Evolutionary conservation across 371 early-diverging fungal species (phyloP), one percentile per base, ranked within the genome.

Genomic region (Apophysomyces trapeziformis): DNA sequence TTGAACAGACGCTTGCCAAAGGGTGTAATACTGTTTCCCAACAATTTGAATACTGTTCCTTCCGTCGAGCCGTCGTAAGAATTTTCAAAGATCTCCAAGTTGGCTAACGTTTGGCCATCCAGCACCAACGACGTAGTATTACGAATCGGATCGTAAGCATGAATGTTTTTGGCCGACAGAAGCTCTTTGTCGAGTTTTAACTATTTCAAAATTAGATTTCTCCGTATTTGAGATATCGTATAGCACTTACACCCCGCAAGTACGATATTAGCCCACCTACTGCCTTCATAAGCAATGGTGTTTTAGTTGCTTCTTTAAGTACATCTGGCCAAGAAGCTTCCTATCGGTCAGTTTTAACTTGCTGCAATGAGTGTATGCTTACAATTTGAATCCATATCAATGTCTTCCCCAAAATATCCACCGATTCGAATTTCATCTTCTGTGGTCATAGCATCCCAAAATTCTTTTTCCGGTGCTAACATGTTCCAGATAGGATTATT

Each of bases 1-100:
- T 86, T 81, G 69, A 98, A 90, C 41, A 92, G 70, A 0, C 96
- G 91, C 64, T 95, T 93, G 7, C 98, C 99, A 76, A 93, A 93
- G 3, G 97, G 91, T 7, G 97, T 95, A 7, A 85, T 77, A 61
- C 95, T 93, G 60, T 92, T 92, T 70, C 95, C 92, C 7, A 99
- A 73, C 26, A 96, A 77, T 56, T 92, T 82, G 70, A 96, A 92
- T 4, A 99, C 85, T 0, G 97, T 96, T 8, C 98, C 97, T 36
- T 88, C 75, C 0, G 78, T 85, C 6, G 86, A 76, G 4, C 93
- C 91, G 68, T 97, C 95, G 38, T 80, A 68, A 4, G 92, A 88
- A 69, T 95, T 96, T 61, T 93, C 85, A 62, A 99, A 94, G 21
- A 99, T 79, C 68, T 99, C 99, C 41, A 99, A 77, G 69, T 99